Percentiles rank a stretch among this genome's conserved stretches.
Conservation (phyloP, 2,329 filamentous ascomycete genomes). For the Xylariaceae sp. region DNA sequence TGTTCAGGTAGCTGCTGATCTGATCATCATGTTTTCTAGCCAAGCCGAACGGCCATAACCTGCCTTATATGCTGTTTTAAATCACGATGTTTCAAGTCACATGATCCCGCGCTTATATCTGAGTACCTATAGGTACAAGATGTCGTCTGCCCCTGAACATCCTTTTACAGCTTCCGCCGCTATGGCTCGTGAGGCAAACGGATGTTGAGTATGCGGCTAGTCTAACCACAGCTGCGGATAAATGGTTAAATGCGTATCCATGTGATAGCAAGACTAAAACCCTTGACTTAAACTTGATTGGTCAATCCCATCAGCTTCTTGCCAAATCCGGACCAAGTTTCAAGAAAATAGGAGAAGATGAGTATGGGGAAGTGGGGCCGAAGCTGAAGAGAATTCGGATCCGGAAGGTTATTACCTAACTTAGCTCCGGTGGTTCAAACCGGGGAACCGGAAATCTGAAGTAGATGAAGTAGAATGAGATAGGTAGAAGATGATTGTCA, state of each 20-base stretch:
- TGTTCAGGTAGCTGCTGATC: neutral
- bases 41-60: neutral
- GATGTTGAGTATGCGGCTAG: slow-evolving; percentile 9
- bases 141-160: too few relatives aligned
- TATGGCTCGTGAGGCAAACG: slow-evolving; percentile 13
- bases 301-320: neutral
- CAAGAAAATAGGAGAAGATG: neutral
- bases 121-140: neutral
- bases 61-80: neutral
- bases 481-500: neutral
- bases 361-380: slow-evolving; percentile 16
- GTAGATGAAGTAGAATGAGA: neutral
- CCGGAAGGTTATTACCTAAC: slow-evolving; percentile 11
- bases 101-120: neutral
- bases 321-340: slow-evolving; percentile 9
- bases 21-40: neutral
- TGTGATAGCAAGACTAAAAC: neutral
- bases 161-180: neutral
- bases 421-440: slow-evolving; percentile 16
- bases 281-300: slow-evolving; percentile 10
- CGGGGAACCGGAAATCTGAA: slow-evolving; percentile 14
- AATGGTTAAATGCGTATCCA: slow-evolving; percentile 24
- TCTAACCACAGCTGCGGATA: slow-evolving; percentile 23
- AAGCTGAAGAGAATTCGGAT: slow-evolving; percentile 2
- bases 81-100: neutral